Base-by-base conservation (phyloP, 1,284 basidiomycete genomes). In the Amylostereum chailletii region DNA sequence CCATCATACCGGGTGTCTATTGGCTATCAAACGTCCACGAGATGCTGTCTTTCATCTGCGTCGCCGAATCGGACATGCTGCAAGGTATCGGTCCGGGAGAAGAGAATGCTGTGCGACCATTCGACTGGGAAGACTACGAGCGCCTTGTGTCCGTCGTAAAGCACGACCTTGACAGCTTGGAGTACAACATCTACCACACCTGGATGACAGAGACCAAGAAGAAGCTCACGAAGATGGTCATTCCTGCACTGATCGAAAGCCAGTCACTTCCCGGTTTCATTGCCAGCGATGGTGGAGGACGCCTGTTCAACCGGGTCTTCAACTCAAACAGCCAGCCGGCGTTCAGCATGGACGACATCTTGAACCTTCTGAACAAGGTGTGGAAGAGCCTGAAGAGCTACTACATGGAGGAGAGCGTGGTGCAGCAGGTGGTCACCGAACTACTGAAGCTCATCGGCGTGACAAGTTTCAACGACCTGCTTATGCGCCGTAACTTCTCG, bases 21-120 rank as follows among this genome's bases (percentile, higher is more conserved):
- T 99, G 96, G 96, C 75, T 99, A 11, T 98, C 95, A 34, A 99
- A 99, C 62, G 94, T 99, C n/a, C 96, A 99, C 66, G 96, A 99
- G 67, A 93, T 99, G 78, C 76, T 99, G 30, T 99, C 96, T 6
- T 99, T 99, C 69, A 95, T 99, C 59, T 97, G 92, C 62, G 90
- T 98, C 40, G 96, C 96, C 29, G 96, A 99, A 70, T 90, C 89
- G 62, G 96, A 99, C 66, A 97, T 98, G 81, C 77, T 94, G 6
- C 93, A 98, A 65, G 96, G 96, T 32, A 96, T 99, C 53, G 94
- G 92, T 19, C 96, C 96, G 1, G 94, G 94, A 42, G 93, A 94
- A 65, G 92, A 95, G 61, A 87, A 88, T 46, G 79, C 89, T 31
- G 87, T 92, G 6, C 85, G 93, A 42, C 83, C 91, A 42, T 95